Percentiles rank a stretch among this genome's conserved stretches.
Conservation (phyloP, 805 yeast genomes). For the Suhomyces vadensis region DNA sequence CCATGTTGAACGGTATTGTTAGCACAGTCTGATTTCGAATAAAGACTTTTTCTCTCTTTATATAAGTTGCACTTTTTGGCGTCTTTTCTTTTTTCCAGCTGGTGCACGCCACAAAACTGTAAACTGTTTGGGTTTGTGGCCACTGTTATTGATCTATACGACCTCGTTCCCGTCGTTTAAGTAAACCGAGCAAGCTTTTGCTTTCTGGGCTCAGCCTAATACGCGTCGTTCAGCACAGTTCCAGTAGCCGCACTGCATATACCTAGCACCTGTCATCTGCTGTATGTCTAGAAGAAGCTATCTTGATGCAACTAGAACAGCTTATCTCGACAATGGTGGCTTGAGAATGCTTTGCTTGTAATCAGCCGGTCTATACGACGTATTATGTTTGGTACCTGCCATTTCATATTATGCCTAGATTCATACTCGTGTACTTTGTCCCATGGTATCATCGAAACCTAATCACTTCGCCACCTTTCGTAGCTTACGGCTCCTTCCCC, state of each 20-base stretch:
- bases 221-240: too few relatives aligned
- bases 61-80: neutral
- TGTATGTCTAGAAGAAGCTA: too few relatives aligned
- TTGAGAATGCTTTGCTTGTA: too few relatives aligned
- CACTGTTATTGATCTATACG: neutral
- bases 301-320: too few relatives aligned
- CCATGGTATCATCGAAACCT: too few relatives aligned
- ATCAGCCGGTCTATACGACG: too few relatives aligned
- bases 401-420: too few relatives aligned
- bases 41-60: neutral
- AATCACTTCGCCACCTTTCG: too few relatives aligned
- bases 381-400: too few relatives aligned
- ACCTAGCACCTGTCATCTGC: neutral
- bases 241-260: neutral
- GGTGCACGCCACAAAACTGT: neutral
- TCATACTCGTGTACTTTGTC: too few relatives aligned
- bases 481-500: too few relatives aligned
- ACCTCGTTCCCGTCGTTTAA: constrained; percentile 6
- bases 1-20: constrained; percentile 1
- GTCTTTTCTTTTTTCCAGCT: constrained; percentile 1
- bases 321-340: too few relatives aligned
- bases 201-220: neutral
- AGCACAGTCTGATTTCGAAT: neutral
- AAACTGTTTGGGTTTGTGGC: neutral
- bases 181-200: neutral